phyloP scores from a whole-genome alignment of 139 green algal species.

The Chlamydomonas sp. region DNA sequence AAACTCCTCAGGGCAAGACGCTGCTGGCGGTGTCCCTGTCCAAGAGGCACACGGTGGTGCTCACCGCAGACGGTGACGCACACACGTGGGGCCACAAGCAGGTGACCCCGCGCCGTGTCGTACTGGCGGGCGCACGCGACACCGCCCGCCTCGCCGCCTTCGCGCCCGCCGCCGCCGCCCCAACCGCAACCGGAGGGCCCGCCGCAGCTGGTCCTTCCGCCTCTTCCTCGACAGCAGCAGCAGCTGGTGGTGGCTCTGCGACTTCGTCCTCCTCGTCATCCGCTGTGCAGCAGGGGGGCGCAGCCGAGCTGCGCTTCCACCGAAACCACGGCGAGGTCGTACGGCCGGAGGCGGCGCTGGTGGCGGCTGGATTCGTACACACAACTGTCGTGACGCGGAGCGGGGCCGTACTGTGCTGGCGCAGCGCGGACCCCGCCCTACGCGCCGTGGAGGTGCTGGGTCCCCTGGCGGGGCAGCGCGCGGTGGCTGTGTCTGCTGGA shows the following conservation, averaged over 20 bases:
- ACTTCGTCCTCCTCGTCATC: no score
- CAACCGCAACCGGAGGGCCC: conserved; percentile 18
- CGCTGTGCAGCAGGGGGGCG: no score
- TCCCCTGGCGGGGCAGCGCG: conserved; percentile 67
- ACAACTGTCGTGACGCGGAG: conserved; percentile 68
- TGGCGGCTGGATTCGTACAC: conserved; percentile 79
- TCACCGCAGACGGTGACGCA: conserved; percentile 83
- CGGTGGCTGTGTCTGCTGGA: conserved; percentile 78
- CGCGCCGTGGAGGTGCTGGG: conserved; percentile 71
- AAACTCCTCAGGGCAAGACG: conserved; percentile 54
- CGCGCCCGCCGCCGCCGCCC: neutral
- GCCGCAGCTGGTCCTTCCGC: neutral
- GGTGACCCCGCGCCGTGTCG: conserved; percentile 62
- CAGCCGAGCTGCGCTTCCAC: conserved; percentile 71
- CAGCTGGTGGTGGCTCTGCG: neutral
- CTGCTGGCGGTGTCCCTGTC: conserved; percentile 77
- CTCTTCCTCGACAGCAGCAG: neutral
- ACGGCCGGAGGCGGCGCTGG: conserved; percentile 65
- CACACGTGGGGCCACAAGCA: conserved; percentile 86
- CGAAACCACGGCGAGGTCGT: conserved; percentile 70
- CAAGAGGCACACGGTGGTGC: conserved; percentile 91
- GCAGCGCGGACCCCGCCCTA: conserved; percentile 66
- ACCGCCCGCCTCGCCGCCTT: conserved; percentile 23
- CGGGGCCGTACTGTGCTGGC: conserved; percentile 82
- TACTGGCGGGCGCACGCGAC: conserved; percentile 65